A percentile compares a stretch with the other conserved stretches of the same genome.
Conservation (phyloP, 2,329 filamentous ascomycete genomes). For the Phyllosticta citrichinensis region DNA sequence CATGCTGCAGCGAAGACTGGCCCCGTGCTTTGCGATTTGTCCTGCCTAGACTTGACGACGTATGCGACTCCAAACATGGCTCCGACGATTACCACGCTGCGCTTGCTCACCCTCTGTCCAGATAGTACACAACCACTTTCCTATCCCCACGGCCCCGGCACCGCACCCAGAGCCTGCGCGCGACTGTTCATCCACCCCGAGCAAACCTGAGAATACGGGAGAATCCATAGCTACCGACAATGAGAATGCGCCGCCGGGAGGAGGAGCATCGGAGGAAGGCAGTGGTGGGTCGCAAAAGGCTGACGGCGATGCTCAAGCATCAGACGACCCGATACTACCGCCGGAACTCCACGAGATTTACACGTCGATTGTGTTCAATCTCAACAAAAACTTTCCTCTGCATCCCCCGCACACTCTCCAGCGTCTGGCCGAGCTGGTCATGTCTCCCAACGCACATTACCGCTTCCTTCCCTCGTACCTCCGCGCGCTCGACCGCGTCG, state of each 20-base stretch:
- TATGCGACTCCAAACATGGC: slow-evolving; percentile 21
- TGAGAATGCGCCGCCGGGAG: slow-evolving; percentile 51
- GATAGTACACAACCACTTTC: slow-evolving; percentile 65
- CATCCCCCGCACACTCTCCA: slow-evolving; percentile 89
- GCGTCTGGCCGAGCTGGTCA: slow-evolving; percentile 76
- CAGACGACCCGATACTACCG: slow-evolving; percentile 16
- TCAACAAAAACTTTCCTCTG: slow-evolving; percentile 56
- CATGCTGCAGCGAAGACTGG: slow-evolving; percentile 53
- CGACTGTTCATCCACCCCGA: slow-evolving; percentile 18
- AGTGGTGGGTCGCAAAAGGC: background rate
- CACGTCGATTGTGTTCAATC: slow-evolving; percentile 35
- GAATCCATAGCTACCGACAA: slow-evolving; percentile 53
- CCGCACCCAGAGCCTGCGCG: slow-evolving; percentile 32
- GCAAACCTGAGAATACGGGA: slow-evolving; percentile 13
- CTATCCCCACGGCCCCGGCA: slow-evolving; percentile 51
- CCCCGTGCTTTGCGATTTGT: slow-evolving; percentile 55
- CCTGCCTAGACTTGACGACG: slow-evolving; percentile 58
- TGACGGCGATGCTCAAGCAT: background rate
- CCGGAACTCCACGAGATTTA: slow-evolving; percentile 23
- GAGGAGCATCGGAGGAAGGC: background rate
- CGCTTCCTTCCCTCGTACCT: slow-evolving; percentile 73
- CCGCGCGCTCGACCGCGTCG: slow-evolving; percentile 79
- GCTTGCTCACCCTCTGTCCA: slow-evolving; percentile 25
- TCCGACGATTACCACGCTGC: slow-evolving; percentile 6
- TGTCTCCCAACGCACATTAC: slow-evolving; percentile 70